These are phyloP conservation scores for Linnemannia exigua DNA, from an alignment of 192 early-diverging fungal species.

Conservation along the genomic window DNA sequence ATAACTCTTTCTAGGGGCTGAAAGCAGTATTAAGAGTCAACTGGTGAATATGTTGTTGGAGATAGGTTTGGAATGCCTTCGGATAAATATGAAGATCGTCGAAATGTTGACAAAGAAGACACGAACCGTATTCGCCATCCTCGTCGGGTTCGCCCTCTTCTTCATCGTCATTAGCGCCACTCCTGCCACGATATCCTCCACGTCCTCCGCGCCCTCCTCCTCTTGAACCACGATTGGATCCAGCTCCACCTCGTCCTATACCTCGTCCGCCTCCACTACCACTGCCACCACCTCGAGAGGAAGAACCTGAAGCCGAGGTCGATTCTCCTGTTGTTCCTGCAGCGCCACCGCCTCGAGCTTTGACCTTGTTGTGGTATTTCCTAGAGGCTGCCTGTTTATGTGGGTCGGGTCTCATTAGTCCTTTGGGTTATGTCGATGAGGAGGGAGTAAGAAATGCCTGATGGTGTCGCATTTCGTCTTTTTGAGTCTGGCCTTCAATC, in stretches of 20 bases:
- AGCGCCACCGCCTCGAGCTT: conserved; percentile 17
- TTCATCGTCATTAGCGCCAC: conserved; percentile 4
- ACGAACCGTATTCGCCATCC: conserved; percentile 14
- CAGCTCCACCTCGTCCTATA: neutral
- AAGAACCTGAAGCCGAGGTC: neutral
- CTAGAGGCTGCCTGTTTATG: conserved; percentile 55
- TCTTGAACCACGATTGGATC: neutral
- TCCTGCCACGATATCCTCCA: conserved; percentile 30
- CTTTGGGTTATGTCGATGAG: neutral
- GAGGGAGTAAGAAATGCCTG: neutral
- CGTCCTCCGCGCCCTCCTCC: conserved; percentile 22
- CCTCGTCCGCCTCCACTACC: conserved; percentile 19
- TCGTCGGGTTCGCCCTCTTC: conserved; percentile 4
- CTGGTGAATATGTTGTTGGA: neutral
- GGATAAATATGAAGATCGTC: neutral
- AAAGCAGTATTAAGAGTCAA: neutral
- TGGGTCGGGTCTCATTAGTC: conserved; percentile 51
- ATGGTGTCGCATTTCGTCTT: neutral
- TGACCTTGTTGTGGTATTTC: conserved; percentile 52
- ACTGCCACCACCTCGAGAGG: neutral
- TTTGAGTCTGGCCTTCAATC: neutral
- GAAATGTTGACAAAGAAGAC: neutral
- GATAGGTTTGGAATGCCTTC: neutral
- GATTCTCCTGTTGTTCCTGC: conserved; percentile 23
- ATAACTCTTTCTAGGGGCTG: conserved; percentile 46